Percentiles rank a stretch among this genome's conserved stretches.
These are phyloP conservation scores for Hypoxylon rickii DNA, from an alignment of 495 filamentous ascomycete species.

Conservation along the genomic window DNA sequence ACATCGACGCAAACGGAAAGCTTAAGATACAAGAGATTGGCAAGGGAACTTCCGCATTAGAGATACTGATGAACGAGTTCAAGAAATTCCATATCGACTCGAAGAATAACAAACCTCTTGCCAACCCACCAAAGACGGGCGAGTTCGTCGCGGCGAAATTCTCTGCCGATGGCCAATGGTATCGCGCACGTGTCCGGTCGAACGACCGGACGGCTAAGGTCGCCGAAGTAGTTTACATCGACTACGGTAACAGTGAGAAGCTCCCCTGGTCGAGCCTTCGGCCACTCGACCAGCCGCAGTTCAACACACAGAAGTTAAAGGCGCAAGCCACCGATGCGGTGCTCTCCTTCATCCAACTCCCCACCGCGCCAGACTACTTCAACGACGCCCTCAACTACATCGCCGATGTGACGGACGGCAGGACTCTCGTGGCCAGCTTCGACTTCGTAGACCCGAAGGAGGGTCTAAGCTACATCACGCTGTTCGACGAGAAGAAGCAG, in stretches of 20 bases:
- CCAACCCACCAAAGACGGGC: constrained; percentile 83
- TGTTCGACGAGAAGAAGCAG: constrained; percentile 77
- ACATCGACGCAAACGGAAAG: constrained; percentile 74
- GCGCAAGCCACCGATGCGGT: constrained; percentile 85
- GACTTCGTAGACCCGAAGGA: constrained; percentile 76
- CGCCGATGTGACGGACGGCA: constrained; percentile 64
- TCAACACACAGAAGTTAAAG: constrained; percentile 76
- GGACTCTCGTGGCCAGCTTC: constrained; percentile 85
- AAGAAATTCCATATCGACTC: constrained; percentile 79
- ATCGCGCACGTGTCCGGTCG: constrained; percentile 85
- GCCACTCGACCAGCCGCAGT: constrained; percentile 75
- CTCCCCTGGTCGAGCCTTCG: constrained; percentile 82
- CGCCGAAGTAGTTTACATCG: constrained; percentile 89
- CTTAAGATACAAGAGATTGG: constrained; percentile 90
- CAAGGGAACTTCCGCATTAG: constrained; percentile 77
- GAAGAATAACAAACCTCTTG: constrained; percentile 70
- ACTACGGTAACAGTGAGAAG: constrained; percentile 93
- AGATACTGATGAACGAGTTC: constrained; percentile 86
- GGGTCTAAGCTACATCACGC: constrained; percentile 78
- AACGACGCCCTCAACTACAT: constrained; percentile 75
- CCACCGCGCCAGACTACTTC: constrained; percentile 75
- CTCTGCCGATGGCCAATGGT: constrained; percentile 86
- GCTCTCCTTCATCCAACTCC: constrained; percentile 89
- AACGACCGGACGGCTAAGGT: constrained; percentile 89
- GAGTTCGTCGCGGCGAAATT: constrained; percentile 90